phyloP scores from a whole-genome alignment of 192 early-diverging fungal species.

The Allomyces javanicus region DNA sequence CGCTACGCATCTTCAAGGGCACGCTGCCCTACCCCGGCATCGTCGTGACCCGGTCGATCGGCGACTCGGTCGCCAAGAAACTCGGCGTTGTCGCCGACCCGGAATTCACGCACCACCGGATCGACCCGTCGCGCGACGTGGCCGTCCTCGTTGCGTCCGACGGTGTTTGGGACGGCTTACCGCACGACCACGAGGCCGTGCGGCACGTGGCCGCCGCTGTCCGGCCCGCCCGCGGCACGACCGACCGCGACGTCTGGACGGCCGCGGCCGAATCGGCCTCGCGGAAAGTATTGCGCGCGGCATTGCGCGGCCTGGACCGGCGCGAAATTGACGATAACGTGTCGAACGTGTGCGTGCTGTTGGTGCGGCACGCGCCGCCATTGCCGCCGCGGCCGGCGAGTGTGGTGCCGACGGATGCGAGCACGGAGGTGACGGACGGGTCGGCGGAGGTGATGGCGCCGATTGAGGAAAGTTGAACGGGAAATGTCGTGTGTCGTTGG shows the following conservation, averaged over 20 bases:
- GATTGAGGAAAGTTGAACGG: no score
- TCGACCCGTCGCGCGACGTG: not conserved
- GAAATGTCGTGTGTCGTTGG: no score
- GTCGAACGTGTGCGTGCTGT: not conserved
- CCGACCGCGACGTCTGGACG: not conserved
- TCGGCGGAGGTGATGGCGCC: no score
- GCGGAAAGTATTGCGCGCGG: not conserved
- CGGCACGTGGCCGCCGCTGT: not conserved
- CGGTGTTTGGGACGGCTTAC: not conserved
- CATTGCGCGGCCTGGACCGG: not conserved
- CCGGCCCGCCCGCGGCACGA: not conserved
- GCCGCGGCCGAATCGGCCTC: not conserved
- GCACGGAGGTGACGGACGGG: no score
- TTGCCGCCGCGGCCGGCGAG: no score
- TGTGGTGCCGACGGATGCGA: no score
- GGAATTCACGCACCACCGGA: not conserved
- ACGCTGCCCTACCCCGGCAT: not conserved
- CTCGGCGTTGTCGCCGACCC: not conserved
- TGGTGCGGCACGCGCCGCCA: not conserved
- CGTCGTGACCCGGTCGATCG: not conserved
- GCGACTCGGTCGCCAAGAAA: not conserved
- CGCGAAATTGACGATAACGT: not conserved
- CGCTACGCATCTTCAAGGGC: not conserved
- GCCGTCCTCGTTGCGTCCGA: not conserved
- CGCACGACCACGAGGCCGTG: not conserved